A percentile compares a stretch with the other conserved stretches of the same genome.
phyloP scores from a whole-genome alignment of 352 stramenopile genomes.

The Phytophthora brassicae region DNA sequence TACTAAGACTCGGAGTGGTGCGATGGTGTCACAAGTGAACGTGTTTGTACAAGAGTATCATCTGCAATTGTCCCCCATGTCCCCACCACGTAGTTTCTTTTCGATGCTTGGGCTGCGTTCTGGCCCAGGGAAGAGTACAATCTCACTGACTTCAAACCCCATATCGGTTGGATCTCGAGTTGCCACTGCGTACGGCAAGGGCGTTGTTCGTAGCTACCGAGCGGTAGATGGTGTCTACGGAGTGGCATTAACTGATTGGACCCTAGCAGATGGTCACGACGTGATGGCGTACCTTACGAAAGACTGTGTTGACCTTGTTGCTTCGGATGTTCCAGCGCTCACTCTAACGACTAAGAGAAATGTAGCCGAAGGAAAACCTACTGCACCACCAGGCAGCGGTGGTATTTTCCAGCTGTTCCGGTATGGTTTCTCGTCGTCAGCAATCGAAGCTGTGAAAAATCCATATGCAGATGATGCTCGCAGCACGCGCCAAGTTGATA shows the following conservation, averaged over 20 bases:
- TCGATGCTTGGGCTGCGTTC: constrained; percentile 56
- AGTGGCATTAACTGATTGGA: constrained; percentile 58
- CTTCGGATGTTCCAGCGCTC: constrained; percentile 34
- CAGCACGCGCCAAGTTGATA: constrained; percentile 45
- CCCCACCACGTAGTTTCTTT: constrained; percentile 69
- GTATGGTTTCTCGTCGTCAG: constrained; percentile 27
- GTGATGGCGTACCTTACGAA: constrained; percentile 64
- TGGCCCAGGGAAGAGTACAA: constrained; percentile 21
- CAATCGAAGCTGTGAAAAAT: constrained; percentile 14
- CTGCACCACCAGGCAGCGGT: constrained; percentile 37
- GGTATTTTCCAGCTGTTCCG: constrained; percentile 78
- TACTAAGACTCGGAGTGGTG: constrained; percentile 32
- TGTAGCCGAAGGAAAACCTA: constrained; percentile 9
- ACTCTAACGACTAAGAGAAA: constrained; percentile 29
- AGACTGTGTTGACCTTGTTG: constrained; percentile 35
- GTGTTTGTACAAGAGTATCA: constrained; percentile 63
- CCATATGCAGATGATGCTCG: constrained; percentile 50
- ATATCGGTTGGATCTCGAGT: constrained; percentile 43
- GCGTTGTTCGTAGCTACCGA: constrained; percentile 52
- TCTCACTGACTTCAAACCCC: neutral
- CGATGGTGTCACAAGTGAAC: constrained; percentile 12
- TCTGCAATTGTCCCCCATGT: constrained; percentile 51
- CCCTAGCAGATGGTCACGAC: constrained; percentile 31
- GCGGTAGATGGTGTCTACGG: constrained; percentile 46
- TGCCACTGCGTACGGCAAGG: constrained; percentile 63